Evolutionary conservation across 257 asterid genomes (phyloP), one percentile per base, ranked within the genome.

Genomic region (Lantana camara): DNA sequence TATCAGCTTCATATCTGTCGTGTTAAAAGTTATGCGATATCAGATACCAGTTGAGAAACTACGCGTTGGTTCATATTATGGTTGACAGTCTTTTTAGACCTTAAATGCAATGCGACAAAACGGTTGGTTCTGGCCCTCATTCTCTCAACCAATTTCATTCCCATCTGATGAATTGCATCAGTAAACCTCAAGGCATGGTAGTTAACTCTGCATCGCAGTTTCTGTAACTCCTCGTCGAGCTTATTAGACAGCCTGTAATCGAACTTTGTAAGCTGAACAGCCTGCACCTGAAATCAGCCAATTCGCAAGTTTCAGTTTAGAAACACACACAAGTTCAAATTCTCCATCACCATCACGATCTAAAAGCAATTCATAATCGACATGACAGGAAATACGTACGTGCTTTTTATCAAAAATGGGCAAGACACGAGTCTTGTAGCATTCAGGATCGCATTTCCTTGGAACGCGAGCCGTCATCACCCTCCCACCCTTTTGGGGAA

Each of bases 211-310:
- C 90, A 85, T 66, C 90, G 67, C 70, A 82, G 73, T 50, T 80
- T 85, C 79, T 85, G 90, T 65, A 85, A 55, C 40, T 83, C 80
- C 9, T 50, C 51, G 7, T 75, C 74, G 40, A 85, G 69, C 19
- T 66, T 42, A 74, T 83, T 79, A 4, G 94, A 78, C 37, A 85
- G 84, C 79, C 90, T 79, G 72, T 74, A 85, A 54, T 85, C 90
- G 48, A 76, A 85, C 66, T 85, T 85, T 1, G 76, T 77, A 44
- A 83, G 79, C 73, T 71, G 68, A 46, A 81, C 88, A 40, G 75
- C 86, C 85, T 83, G 86, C 79, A 67, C 69, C 78, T 53, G 64
- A 70, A 7, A 54, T 51, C 63, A 2, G 6, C 48, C 34, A 9
- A 22, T 9, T 50, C 9, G 54, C 0, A 13, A n/a, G n/a, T n/a